Conservation (phyloP, 306 rosid genomes). For the Spatholobus suberectus region DNA sequence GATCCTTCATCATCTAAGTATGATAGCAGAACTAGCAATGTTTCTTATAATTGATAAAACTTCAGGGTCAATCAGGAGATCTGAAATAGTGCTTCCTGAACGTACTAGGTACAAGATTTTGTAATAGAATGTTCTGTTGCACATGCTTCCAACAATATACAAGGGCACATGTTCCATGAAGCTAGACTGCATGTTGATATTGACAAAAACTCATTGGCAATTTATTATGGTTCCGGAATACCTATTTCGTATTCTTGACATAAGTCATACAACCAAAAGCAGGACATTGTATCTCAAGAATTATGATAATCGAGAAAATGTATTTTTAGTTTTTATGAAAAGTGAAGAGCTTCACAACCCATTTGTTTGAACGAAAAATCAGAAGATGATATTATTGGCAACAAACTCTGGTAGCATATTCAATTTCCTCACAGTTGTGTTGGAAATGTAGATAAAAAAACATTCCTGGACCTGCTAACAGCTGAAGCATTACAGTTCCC, state of each 20-base stretch:
- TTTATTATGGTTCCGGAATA: neutral
- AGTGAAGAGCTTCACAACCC: too few species aligned
- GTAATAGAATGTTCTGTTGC: neutral
- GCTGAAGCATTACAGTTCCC: neutral
- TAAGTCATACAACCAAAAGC: neutral
- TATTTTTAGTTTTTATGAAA: too few species aligned
- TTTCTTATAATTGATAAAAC: constrained; percentile 14
- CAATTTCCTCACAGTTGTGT: neutral
- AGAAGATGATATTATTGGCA: neutral
- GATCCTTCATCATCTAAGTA: constrained; percentile 6
- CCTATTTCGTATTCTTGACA: neutral
- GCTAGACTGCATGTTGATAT: neutral
- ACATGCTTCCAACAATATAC: neutral
- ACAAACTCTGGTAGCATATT: neutral
- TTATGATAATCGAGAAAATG: neutral
- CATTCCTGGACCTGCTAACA: neutral
- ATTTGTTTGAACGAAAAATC: neutral
- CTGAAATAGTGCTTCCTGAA: neutral
- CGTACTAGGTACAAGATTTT: neutral
- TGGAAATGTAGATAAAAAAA: neutral
- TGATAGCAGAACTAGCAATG: constrained; percentile 5
- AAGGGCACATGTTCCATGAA: neutral
- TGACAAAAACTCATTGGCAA: neutral
- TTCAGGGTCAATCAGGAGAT: neutral
- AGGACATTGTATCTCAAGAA: neutral